Conservation (phyloP, 768 basidiomycete species). For the Panus rudis region DNA sequence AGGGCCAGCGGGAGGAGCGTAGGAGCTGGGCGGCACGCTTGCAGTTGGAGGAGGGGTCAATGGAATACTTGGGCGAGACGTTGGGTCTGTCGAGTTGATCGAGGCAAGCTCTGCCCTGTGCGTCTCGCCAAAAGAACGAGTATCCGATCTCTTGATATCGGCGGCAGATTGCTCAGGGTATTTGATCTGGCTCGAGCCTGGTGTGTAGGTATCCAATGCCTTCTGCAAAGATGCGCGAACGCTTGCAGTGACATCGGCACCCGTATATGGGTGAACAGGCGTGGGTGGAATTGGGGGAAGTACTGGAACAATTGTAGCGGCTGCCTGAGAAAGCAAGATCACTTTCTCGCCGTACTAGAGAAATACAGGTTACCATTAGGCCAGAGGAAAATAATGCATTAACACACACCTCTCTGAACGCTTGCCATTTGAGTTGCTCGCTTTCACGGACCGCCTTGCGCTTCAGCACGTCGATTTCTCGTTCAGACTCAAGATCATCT, state of each 20-base stretch:
- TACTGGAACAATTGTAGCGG: conserved; percentile 50
- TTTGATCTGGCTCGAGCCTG: conserved; percentile 53
- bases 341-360: conserved; percentile 76
- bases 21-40: conserved; percentile 5
- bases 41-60: conserved; percentile 34
- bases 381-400: conserved; percentile 1
- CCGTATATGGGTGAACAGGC: conserved; percentile 46
- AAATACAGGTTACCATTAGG: not conserved
- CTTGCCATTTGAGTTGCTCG: conserved; percentile 74
- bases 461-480: conserved; percentile 64
- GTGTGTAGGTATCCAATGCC: conserved; percentile 72
- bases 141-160: conserved; percentile 67
- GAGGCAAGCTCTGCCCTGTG: conserved; percentile 67
- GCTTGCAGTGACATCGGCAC: conserved; percentile 55
- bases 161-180: conserved; percentile 33
- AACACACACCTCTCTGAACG: conserved; percentile 61
- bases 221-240: conserved; percentile 70
- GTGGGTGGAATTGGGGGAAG: conserved; percentile 68
- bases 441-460: conserved; percentile 72
- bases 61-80: conserved; percentile 27
- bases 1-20: no score
- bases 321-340: conserved; percentile 64
- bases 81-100: conserved; percentile 33
- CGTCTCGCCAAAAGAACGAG: conserved; percentile 78
- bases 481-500: conserved; percentile 62